A percentile compares a stretch with the other conserved stretches of the same genome.
Evolutionary conservation across 1,284 basidiomycete genomes (phyloP).

Genomic region (Moesziomyces aphidis): DNA sequence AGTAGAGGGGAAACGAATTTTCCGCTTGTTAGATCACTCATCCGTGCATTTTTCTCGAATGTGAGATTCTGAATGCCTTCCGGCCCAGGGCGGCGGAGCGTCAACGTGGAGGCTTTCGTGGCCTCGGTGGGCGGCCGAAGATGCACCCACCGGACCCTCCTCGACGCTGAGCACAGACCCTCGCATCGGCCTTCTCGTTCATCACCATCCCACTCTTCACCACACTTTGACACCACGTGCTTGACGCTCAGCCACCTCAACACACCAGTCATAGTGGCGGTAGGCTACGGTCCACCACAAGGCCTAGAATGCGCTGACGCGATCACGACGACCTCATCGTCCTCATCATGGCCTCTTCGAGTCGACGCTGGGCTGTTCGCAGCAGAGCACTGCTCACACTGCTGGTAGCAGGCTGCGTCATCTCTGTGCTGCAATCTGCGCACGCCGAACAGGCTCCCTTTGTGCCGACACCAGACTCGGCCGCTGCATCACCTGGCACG

Average conservation of each 20-base stretch:
- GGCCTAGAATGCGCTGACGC: neutral
- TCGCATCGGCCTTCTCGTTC: neutral
- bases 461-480: slow-evolving; percentile 8
- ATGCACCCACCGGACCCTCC: neutral
- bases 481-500: neutral
- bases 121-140: neutral
- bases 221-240: neutral
- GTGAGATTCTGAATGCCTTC: neutral
- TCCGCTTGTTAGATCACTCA: too few relatives aligned
- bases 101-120: neutral
- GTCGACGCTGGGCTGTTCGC: slow-evolving; percentile 8
- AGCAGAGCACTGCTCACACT: slow-evolving; percentile 20
- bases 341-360: slow-evolving; percentile 16
- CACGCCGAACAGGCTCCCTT: slow-evolving; percentile 20
- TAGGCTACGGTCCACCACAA: neutral
- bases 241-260: too few relatives aligned
- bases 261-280: too few relatives aligned
- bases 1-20: too few relatives aligned
- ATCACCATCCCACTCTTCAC: neutral
- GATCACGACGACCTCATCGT: too few relatives aligned
- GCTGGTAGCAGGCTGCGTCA: slow-evolving; percentile 20
- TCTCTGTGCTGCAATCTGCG: slow-evolving; percentile 14
- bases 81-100: neutral
- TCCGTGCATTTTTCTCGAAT: neutral
- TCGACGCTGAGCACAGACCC: slow-evolving; percentile 4